Evolutionary conservation across 2,329 filamentous ascomycete genomes (phyloP).

Genomic region (Pleomassaria siparia): DNA sequence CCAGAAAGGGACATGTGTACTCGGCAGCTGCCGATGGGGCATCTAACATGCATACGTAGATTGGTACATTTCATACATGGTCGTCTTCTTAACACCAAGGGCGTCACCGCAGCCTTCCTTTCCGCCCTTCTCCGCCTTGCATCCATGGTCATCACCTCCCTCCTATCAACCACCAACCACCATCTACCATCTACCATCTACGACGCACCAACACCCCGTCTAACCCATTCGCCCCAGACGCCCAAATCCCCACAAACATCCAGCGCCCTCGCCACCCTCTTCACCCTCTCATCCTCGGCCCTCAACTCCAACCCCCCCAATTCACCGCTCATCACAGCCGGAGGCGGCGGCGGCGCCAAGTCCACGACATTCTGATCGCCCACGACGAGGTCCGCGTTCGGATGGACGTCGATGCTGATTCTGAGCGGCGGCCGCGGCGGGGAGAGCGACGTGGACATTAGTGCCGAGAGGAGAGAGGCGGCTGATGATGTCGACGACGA

Average conservation of each 20-base stretch:
- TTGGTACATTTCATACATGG: no score
- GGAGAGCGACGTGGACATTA: constrained; percentile 14
- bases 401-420: constrained; percentile 60
- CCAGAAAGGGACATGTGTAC: no score
- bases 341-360: constrained; percentile 31
- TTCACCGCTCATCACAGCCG: constrained; percentile 29
- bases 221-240: constrained; percentile 56
- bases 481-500: no score
- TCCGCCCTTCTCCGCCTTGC: no score
- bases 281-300: constrained; percentile 17
- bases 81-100: no score
- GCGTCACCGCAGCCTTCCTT: no score
- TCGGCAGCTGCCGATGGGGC: no score
- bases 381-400: constrained; percentile 62
- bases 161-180: not conserved
- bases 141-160: no score
- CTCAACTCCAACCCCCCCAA: constrained; percentile 13
- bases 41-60: no score
- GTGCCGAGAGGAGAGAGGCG: constrained; percentile 27
- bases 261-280: constrained; percentile 47
- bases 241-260: constrained; percentile 53
- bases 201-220: constrained; percentile 16
- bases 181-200: not conserved
- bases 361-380: constrained; percentile 57
- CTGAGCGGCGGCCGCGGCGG: constrained; percentile 46